Evolutionary conservation across 768 basidiomycete species (phyloP), one percentile per base, ranked within the genome.

Genomic region (Trametes cinnabarina): DNA sequence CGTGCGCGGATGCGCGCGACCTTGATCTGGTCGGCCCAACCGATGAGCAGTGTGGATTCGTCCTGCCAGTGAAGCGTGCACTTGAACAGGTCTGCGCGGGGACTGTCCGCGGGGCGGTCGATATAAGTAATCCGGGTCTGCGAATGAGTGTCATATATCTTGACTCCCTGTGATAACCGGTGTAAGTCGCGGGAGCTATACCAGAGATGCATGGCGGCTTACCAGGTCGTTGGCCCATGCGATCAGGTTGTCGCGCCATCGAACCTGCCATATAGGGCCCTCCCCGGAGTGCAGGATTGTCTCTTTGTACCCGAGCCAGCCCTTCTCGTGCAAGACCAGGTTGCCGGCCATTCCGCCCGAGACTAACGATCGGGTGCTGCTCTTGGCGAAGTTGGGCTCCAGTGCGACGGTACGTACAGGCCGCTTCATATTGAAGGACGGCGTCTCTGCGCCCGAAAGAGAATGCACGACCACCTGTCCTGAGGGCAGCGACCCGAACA

Each of bases 191-290:
- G 22, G 22, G 37, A 9, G 28, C 15, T 34, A 41, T 3, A 4
- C 42, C 15, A 43, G 30, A 14, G 14, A 54, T 23, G 17, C 10
- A 39, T 14, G 30, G 34, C 26, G 26, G 71, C 86, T 67, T 61
- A 94, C 93, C 41, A 85, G 65, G 69, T 99, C 97, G 64, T 94
- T 97, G 3, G 95, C 93, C 97, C 97, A 99, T 0, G 94, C 94
- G 63, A 98, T 93, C 28, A 97, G 76, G 47, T 82, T 82, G 1
- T 86, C 87, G 66, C 85, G 78, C 97, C 97, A 98, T 56, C 88
- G 81, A 10, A 87, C 84, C 50, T 87, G 85, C 94, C 94, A 98
- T 51, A 99, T 92, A 0, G 97, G 92, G 11, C 96, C 97, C 73
- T 98, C 97, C 4, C 88, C 90, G 34, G 76, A 78, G 67, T 94